Conservation (phyloP, 2,329 filamentous ascomycete species). For the Aspergillus fumigatus region DNA sequence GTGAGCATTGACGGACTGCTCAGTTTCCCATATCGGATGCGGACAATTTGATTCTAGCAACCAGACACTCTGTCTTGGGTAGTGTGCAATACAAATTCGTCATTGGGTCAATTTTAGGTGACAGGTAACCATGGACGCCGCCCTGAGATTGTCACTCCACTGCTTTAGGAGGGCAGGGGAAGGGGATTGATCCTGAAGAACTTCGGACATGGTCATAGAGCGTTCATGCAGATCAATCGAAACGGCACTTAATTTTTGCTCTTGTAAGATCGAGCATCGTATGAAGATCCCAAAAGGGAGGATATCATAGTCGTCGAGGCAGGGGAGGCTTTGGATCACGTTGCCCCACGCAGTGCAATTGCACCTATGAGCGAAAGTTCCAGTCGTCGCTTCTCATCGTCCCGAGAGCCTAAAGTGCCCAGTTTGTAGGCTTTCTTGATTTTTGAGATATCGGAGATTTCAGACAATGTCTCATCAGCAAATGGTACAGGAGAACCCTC, state of each 20-base stretch:
- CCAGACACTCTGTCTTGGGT: not conserved
- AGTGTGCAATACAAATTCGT: not conserved
- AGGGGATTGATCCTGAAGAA: not conserved
- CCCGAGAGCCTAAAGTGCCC: slow-evolving; percentile 49
- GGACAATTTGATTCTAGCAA: not conserved
- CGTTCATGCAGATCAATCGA: not conserved
- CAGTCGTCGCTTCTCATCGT: slow-evolving; percentile 36
- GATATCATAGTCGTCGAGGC: not conserved
- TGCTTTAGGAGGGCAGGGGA: not conserved
- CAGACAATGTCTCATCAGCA: slow-evolving; percentile 58
- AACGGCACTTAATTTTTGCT: not conserved
- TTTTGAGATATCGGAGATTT: slow-evolving; percentile 60
- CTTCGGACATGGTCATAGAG: not conserved
- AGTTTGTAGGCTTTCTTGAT: slow-evolving; percentile 86
- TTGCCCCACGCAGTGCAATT: slow-evolving; percentile 69
- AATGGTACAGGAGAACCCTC: slow-evolving; percentile 58
- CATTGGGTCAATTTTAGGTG: not conserved
- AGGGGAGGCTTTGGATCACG: slow-evolving; percentile 20
- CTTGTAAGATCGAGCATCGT: not conserved
- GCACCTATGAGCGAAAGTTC: slow-evolving; percentile 67
- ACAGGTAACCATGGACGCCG: not conserved
- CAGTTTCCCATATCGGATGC: not conserved
- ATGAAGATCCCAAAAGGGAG: not conserved
- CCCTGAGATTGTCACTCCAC: not conserved
- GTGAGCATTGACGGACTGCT: not conserved